These are phyloP conservation scores for Cladophialophora chaetospira DNA, from an alignment of 2,329 filamentous ascomycete species.

Conservation along the genomic window DNA sequence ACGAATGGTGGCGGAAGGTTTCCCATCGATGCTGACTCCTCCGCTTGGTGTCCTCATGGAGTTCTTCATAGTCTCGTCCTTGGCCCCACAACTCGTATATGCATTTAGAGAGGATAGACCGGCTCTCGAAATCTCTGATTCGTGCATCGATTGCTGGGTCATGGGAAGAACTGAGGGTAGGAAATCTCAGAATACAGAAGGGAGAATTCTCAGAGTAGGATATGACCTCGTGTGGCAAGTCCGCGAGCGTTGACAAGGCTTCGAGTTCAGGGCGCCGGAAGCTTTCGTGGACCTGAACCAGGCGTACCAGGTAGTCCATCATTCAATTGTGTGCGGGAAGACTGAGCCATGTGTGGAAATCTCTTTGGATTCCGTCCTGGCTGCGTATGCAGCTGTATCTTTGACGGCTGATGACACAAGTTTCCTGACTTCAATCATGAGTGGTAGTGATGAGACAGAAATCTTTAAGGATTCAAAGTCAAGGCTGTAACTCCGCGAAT, in stretches of 20 bases:
- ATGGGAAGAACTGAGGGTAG: neutral
- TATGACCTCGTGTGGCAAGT: constrained; percentile 70
- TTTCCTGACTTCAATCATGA: neutral
- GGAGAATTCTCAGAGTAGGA: constrained; percentile 76
- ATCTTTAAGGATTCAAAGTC: neutral
- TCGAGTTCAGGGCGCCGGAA: constrained; percentile 85
- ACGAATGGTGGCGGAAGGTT: constrained; percentile 65
- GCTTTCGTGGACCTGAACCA: constrained; percentile 86
- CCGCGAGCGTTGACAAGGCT: constrained; percentile 66
- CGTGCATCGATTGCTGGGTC: constrained; percentile 57
- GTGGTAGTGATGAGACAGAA: constrained; percentile 1
- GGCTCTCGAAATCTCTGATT: constrained; percentile 67
- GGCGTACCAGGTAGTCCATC: constrained; percentile 82
- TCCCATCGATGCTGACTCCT: constrained; percentile 67
- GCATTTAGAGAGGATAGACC: constrained; percentile 78
- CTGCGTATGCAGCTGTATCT: neutral
- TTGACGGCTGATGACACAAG: neutral
- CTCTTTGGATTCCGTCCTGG: neutral
- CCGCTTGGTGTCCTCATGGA: constrained; percentile 66
- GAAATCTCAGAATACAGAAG: constrained; percentile 74
- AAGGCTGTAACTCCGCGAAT: neutral
- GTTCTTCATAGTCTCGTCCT: constrained; percentile 62
- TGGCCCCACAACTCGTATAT: constrained; percentile 89
- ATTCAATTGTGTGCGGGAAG: neutral
- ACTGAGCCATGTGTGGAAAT: neutral